Conservation (phyloP, 306 rosid genomes). For the Trifolium repens region DNA sequence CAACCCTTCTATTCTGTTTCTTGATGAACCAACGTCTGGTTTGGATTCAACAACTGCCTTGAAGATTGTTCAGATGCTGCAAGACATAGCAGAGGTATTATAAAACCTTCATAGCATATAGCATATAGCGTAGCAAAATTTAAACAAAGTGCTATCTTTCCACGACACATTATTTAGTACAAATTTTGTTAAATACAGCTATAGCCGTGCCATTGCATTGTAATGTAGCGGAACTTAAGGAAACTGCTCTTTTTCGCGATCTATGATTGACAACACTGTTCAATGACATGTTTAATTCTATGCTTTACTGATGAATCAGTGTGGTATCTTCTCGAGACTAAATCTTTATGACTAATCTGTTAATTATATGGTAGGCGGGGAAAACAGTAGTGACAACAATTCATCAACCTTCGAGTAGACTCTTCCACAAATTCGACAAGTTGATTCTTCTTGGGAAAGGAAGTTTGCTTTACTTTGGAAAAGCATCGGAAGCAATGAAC, state of each 20-base stretch:
- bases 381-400: constrained; percentile 96
- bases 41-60: constrained; percentile 97
- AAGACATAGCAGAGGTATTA: constrained; percentile 89
- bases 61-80: constrained; percentile 89
- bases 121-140: too few relatives aligned
- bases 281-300: neutral
- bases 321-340: neutral
- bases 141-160: too few relatives aligned
- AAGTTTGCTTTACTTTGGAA: constrained; percentile 89
- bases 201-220: too few relatives aligned
- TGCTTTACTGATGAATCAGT: neutral
- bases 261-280: neutral
- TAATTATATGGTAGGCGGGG: constrained; percentile 68
- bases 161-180: too few relatives aligned
- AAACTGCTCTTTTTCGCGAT: too few relatives aligned
- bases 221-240: neutral
- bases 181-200: too few relatives aligned
- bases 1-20: constrained; percentile 91
- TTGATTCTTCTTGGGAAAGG: constrained; percentile 97
- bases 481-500: constrained; percentile 80
- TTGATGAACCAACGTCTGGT: constrained; percentile 99
- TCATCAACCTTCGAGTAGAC: constrained; percentile 98
- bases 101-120: too few relatives aligned
- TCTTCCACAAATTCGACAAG: constrained; percentile 94
- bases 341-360: constrained; percentile 5